Evolutionary conservation across 2,329 filamentous ascomycete species (phyloP), one percentile per base, ranked within the genome.

Genomic region (Calonectria honghensis): DNA sequence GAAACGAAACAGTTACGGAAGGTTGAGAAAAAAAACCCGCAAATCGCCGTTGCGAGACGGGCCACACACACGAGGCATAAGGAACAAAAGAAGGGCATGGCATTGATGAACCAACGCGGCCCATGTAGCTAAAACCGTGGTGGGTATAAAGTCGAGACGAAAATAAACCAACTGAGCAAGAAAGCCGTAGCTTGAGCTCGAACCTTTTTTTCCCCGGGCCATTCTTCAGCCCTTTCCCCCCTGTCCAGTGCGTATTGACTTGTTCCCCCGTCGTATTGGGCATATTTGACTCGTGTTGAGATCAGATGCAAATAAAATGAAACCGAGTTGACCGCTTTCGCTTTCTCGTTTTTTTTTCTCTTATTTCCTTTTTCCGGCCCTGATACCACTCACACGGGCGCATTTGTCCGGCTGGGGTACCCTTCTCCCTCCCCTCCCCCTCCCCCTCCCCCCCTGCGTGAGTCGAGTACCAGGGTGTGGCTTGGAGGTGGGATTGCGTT

Each of bases 401-500:
- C 35, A 61, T 61, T 61, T 61, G 57, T 61, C 57, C 35, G 57
- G n/a, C 57, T 61, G 57, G 57, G 57, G 16, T 61, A 18, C 6
- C 52, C 24, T 48, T 32, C 37, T 35, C 32, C 32, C 31, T 10
- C 9, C 39, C 51, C n/a, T 13, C 39, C 9, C 39, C 51, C 29
- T 16, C n/a, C n/a, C 32, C 32, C 31, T 10, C 39, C 14, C 14
- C 13, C 37, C 37, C 13, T 41, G 16, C 13, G 13, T 20, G 16
- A 18, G 18, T 45, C 18, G 18, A 45, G 41, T 61, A 31, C 67
- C 67, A 45, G 54, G 52, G 39, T 59, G 66, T 69, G 67, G 67
- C 67, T 70, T 70, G 67, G 67, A 32, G 57, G 11, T n/a, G 31
- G 65, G 50, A 57, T 32, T 61, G 54, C 67, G 67, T 61, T 61